A percentile compares a stretch with the other conserved stretches of the same genome.
Conservation (phyloP, 148 eudicot species). For the Rhododendron ovatum region DNA sequence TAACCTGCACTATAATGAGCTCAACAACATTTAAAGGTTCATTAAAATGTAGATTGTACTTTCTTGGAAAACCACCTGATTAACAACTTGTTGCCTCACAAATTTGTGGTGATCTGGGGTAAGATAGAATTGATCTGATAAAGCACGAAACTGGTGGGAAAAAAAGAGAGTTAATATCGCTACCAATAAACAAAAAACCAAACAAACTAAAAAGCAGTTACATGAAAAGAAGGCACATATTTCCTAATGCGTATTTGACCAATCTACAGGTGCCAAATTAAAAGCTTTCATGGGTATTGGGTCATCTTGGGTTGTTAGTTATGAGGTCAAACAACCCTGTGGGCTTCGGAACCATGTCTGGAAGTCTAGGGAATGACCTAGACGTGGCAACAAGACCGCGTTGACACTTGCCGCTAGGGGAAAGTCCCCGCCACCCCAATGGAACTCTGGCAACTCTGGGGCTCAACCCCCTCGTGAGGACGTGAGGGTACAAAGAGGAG, state of each 20-base stretch:
- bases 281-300: not conserved
- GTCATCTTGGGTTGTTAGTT: not conserved
- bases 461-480: not conserved
- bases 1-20: not conserved
- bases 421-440: not conserved
- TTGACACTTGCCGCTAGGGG: not conserved
- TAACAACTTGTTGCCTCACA: constrained; percentile 79
- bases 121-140: constrained; percentile 92
- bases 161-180: not conserved
- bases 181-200: not conserved
- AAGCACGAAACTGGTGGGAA: constrained; percentile 68
- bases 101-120: constrained; percentile 83
- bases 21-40: not conserved
- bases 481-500: not conserved
- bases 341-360: not conserved
- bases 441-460: not conserved
- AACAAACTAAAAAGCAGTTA: not conserved
- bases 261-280: not conserved
- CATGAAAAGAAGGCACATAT: not conserved
- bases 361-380: not conserved
- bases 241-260: not conserved
- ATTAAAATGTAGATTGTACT: not conserved
- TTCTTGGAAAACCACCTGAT: constrained; percentile 52
- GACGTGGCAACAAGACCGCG: not conserved
- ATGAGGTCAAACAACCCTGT: not conserved